Conservation (phyloP, 129 eudicot genomes). For the Pseudognaphalium luteoalbum region DNA sequence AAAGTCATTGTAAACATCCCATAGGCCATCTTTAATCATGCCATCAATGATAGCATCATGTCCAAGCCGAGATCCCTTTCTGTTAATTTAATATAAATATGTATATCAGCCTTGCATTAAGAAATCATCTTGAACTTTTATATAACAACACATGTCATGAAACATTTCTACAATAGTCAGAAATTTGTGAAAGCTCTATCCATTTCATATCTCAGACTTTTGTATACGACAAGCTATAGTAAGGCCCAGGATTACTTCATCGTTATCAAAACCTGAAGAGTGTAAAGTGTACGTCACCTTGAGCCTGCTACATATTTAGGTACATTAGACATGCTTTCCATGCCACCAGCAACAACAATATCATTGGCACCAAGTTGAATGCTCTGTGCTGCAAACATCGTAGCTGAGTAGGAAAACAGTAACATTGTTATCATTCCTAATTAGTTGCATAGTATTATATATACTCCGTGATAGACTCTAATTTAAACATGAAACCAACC, state of each 20-base stretch:
- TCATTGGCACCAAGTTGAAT: slow-evolving; percentile 76
- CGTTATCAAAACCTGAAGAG: not conserved
- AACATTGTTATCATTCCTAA: not conserved
- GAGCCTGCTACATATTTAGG: slow-evolving; percentile 78
- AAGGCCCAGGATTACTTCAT: not conserved
- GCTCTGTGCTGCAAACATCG: slow-evolving; percentile 89
- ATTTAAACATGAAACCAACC: slow-evolving; percentile 35
- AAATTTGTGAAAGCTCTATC: too few relatives aligned
- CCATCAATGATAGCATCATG: slow-evolving; percentile 89
- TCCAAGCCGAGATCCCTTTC: slow-evolving; percentile 89
- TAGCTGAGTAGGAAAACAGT: slow-evolving; percentile 45
- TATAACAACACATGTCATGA: not conserved
- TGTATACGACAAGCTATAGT: not conserved
- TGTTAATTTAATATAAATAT: too few relatives aligned
- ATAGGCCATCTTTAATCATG: slow-evolving; percentile 94
- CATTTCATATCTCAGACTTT: not conserved
- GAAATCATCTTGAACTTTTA: too few relatives aligned
- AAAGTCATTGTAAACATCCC: slow-evolving; percentile 97
- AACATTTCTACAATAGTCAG: not conserved
- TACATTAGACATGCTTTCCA: slow-evolving; percentile 98
- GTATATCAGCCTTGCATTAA: not conserved
- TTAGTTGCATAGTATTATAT: not conserved
- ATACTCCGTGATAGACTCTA: not conserved
- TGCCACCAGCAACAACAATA: slow-evolving; percentile 91
- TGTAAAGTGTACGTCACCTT: slow-evolving; percentile 6